These are phyloP conservation scores for Cicer chorassanicum DNA, from an alignment of 306 rosid species.

Conservation along the genomic window DNA sequence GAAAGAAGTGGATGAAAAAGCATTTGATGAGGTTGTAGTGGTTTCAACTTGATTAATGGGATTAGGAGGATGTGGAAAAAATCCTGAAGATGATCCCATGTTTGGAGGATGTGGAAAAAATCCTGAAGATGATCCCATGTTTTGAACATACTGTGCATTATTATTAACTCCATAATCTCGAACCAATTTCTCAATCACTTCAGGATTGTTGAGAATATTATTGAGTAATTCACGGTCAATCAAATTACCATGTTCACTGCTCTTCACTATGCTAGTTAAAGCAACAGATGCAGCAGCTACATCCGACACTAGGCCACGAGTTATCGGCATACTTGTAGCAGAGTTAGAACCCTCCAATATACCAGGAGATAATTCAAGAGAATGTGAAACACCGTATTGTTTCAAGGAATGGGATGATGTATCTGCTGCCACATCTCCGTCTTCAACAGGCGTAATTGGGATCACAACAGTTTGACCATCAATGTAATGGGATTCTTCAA, in stretches of 20 bases:
- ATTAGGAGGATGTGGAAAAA: constrained; percentile 52
- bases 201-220: constrained; percentile 77
- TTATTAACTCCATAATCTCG: constrained; percentile 55
- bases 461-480: constrained; percentile 57
- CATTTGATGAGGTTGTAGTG: constrained; percentile 40
- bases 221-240: constrained; percentile 74
- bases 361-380: constrained; percentile 48
- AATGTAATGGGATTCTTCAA: constrained; percentile 47
- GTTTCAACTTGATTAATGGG: constrained; percentile 49
- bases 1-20: constrained; percentile 50
- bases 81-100: constrained; percentile 41
- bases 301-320: constrained; percentile 55
- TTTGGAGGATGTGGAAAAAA: constrained; percentile 50
- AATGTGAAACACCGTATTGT: constrained; percentile 42
- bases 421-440: constrained; percentile 67
- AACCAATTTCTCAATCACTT: constrained; percentile 79
- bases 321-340: constrained; percentile 42
- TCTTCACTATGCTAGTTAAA: constrained; percentile 62
- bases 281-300: constrained; percentile 73
- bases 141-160: constrained; percentile 47
- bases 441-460: constrained; percentile 87
- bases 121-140: constrained; percentile 53
- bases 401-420: constrained; percentile 43
- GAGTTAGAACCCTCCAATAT: constrained; percentile 40
- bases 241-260: constrained; percentile 69